Base-by-base conservation (phyloP, 1,284 basidiomycete genomes). In the Ganoderma sinense region DNA sequence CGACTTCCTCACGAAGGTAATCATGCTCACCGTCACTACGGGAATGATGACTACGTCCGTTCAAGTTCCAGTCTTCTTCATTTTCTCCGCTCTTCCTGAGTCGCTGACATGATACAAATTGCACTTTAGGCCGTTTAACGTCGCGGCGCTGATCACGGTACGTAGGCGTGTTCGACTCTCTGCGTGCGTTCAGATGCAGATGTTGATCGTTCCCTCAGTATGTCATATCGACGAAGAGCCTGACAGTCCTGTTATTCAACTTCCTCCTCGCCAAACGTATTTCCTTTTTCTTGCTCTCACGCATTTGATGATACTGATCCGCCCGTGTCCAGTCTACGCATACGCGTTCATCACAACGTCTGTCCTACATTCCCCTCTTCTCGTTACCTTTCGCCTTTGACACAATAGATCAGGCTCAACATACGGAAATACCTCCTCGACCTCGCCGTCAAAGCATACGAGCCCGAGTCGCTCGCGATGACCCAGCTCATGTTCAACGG, bases 341-440 rank as follows among this genome's bases (percentile, higher is more conserved):
- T 31, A 8, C 29, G 16, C 53, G 6, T 56, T 56, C 3, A 20
- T 56, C 29, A 56, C 31, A 4, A 56, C 31, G 53, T 56, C 7
- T 29, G 31, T 56, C 7, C 26, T 5, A 1, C 53, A 5, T 26
- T 2, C 53, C 26, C 53, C 26, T 14, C 51, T 1, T 7, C 13
- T 4, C 26, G 7, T 4, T 45, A n/a, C n/a, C n/a, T n/a, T n/a
- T n/a, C n/a, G n/a, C n/a, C n/a, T n/a, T n/a, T n/a, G n/a, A n/a
- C n/a, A n/a, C n/a, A n/a, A n/a, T n/a, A n/a, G n/a, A n/a, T n/a
- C 53, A 56, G 53, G 14, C 53, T 56, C 53, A 56, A 56, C 29
- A 18, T 56, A 16, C 29, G 53, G 14, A 3, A 26, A 31, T 55
- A 55, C 53, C 18, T 56, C 6, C 53, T 18, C 4, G 31, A 33